Evolutionary conservation across 2,329 filamentous ascomycete species (phyloP).

Genomic region (Alternaria sp.): DNA sequence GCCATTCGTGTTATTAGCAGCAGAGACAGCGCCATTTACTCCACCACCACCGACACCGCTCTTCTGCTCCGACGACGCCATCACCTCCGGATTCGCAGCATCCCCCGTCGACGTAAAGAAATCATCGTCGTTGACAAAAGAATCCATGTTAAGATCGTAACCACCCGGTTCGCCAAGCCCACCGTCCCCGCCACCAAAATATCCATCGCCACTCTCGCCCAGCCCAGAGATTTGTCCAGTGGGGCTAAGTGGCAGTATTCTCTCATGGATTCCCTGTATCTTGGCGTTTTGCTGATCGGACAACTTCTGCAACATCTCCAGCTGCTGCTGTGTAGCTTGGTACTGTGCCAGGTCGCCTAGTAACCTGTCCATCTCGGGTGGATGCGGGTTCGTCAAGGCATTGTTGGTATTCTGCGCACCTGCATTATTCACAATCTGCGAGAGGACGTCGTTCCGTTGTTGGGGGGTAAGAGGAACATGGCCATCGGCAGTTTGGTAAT

Average conservation of each 20-base stretch:
- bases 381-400: slow-evolving; percentile 63
- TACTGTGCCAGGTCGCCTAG: slow-evolving; percentile 69
- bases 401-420: slow-evolving; percentile 59
- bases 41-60: neutral
- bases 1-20: too few species aligned
- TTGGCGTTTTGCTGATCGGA: slow-evolving; percentile 80
- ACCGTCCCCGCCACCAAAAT: slow-evolving; percentile 42
- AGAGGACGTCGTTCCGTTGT: slow-evolving; percentile 58
- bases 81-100: too few species aligned
- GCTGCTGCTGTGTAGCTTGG: slow-evolving; percentile 73
- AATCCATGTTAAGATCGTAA: slow-evolving; percentile 62
- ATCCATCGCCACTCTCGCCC: slow-evolving; percentile 28
- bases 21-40: too few species aligned
- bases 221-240: slow-evolving; percentile 80
- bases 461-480: slow-evolving; percentile 57
- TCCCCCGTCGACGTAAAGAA: slow-evolving; percentile 55
- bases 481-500: slow-evolving; percentile 58
- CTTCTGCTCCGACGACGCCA: neutral
- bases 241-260: slow-evolving; percentile 81
- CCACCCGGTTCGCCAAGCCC: slow-evolving; percentile 49
- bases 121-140: slow-evolving; percentile 65
- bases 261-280: slow-evolving; percentile 75
- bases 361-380: slow-evolving; percentile 65
- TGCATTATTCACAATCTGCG: slow-evolving; percentile 57
- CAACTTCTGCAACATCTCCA: slow-evolving; percentile 79